These are phyloP conservation scores for Fusarium sp. DNA, from an alignment of 2,329 filamentous ascomycete species.

Conservation along the genomic window DNA sequence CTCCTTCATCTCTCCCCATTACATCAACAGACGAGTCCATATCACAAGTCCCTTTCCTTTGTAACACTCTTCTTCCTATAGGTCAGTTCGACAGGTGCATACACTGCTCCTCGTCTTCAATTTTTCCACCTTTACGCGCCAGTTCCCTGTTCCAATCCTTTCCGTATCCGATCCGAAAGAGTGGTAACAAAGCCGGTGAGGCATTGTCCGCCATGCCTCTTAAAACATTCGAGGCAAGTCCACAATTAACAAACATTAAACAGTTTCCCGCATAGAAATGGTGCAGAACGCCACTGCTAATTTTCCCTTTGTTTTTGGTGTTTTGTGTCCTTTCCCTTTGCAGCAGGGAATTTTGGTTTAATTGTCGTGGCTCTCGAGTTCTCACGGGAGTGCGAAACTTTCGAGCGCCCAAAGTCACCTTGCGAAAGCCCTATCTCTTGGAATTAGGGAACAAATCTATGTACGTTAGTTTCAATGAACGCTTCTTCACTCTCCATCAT, in stretches of 20 bases:
- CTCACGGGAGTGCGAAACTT: neutral
- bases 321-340: slow-evolving; percentile 23
- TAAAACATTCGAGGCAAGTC: slow-evolving; percentile 18
- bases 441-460: slow-evolving; percentile 51
- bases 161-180: slow-evolving; percentile 33
- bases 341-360: neutral
- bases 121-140: slow-evolving; percentile 30
- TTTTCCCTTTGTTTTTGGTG: slow-evolving; percentile 25
- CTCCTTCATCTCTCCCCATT: slow-evolving; percentile 33
- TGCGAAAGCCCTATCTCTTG: slow-evolving; percentile 46
- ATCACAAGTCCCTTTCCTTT: slow-evolving; percentile 8
- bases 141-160: slow-evolving; percentile 24
- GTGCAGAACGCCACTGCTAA: slow-evolving; percentile 33
- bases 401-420: neutral
- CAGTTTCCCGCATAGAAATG: slow-evolving; percentile 31
- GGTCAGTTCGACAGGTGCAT: neutral
- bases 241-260: slow-evolving; percentile 37
- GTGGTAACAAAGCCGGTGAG: slow-evolving; percentile 25
- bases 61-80: neutral
- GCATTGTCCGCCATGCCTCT: slow-evolving; percentile 24
- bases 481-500: slow-evolving; percentile 20
- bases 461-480: slow-evolving; percentile 43
- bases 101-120: slow-evolving; percentile 18
- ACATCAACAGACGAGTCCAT: slow-evolving; percentile 11
- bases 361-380: neutral